Evolutionary conservation across 2,329 filamentous ascomycete genomes (phyloP).

Genomic region (Ascosphaera acerosa): DNA sequence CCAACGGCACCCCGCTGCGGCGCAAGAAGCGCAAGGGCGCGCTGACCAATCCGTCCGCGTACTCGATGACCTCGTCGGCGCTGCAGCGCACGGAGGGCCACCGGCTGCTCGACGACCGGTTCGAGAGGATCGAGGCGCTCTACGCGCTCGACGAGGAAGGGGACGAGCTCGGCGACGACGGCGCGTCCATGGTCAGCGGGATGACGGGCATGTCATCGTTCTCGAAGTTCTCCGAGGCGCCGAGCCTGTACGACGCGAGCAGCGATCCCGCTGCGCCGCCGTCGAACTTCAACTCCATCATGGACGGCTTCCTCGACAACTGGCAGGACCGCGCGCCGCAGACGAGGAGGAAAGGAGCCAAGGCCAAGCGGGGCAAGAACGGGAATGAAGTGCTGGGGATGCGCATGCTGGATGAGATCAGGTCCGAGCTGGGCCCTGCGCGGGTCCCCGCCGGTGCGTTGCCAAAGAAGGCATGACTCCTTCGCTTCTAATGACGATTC

Average conservation of each 20-base stretch:
- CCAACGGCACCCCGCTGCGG: slow-evolving; percentile 38
- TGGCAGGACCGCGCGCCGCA: slow-evolving; percentile 21
- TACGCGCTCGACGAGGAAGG: slow-evolving; percentile 39
- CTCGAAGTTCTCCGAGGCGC: slow-evolving; percentile 31
- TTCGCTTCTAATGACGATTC: too few species aligned
- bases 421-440: slow-evolving; percentile 53
- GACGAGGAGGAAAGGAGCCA: slow-evolving; percentile 19
- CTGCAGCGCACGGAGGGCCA: slow-evolving; percentile 71
- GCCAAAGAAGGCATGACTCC: too few species aligned
- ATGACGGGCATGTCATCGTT: slow-evolving; percentile 20
- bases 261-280: slow-evolving; percentile 31
- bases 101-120: slow-evolving; percentile 62
- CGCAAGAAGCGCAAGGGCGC: slow-evolving; percentile 92
- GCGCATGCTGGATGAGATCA: slow-evolving; percentile 74
- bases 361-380: slow-evolving; percentile 44
- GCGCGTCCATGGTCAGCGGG: slow-evolving; percentile 20
- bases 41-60: slow-evolving; percentile 60
- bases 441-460: slow-evolving; percentile 25
- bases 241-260: slow-evolving; percentile 22
- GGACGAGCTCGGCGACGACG: slow-evolving; percentile 24
- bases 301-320: slow-evolving; percentile 74
- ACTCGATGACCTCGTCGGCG: slow-evolving; percentile 79
- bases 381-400: slow-evolving; percentile 58
- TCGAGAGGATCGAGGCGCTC: slow-evolving; percentile 70
- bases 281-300: slow-evolving; percentile 62